Evolutionary conservation across 352 stramenopile species (phyloP), one percentile per base, ranked within the genome.

Genomic region (Saprolegnia diclina): DNA sequence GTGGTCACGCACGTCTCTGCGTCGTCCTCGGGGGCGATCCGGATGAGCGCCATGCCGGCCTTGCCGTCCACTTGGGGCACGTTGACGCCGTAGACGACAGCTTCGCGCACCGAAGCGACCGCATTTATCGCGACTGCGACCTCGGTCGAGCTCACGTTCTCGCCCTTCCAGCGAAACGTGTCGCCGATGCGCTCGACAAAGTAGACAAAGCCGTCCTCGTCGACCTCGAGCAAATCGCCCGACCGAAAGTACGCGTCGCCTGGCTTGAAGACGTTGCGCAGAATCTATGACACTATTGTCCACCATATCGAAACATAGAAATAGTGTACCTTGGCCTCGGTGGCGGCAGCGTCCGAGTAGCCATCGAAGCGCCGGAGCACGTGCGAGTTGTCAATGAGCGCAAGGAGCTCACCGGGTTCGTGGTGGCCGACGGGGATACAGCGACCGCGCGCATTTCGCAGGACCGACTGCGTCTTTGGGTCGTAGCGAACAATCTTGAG

Each of bases 151-250:
- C 85, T 84, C 16, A 96, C 87, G 62, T 97, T 97, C 66, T 97
- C 90, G 24, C 91, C 91, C 65, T 97, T 97, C 88, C 90, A 97
- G n/a, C 91, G 82, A 68, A 96, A 97, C 18, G 90, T 97, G 67
- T 97, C 91, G n/a, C 91, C 91, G 19, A 97, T 85, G n/a, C 91
- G 84, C 62, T 97, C 91, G 2, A 94, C 77, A 56, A 95, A 97
- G 72, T 92, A 92, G 80, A 89, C 91, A 73, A 80, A 91, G 4
- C 80, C 75, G 7, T 79, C 72, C 40, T 76, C 68, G 64, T 97
- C 89, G 50, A 88, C 77, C 38, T 78, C 78, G 46, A 97, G 86
- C 26, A 97, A 68, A 67, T 97, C 90, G 7, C 91, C 91, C 6
- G 85, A 94, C 38, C 88, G 84, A 65, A 97, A 96, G 74, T 95